Base-by-base conservation (phyloP, 768 basidiomycete genomes). In the Obba rivulosa region DNA sequence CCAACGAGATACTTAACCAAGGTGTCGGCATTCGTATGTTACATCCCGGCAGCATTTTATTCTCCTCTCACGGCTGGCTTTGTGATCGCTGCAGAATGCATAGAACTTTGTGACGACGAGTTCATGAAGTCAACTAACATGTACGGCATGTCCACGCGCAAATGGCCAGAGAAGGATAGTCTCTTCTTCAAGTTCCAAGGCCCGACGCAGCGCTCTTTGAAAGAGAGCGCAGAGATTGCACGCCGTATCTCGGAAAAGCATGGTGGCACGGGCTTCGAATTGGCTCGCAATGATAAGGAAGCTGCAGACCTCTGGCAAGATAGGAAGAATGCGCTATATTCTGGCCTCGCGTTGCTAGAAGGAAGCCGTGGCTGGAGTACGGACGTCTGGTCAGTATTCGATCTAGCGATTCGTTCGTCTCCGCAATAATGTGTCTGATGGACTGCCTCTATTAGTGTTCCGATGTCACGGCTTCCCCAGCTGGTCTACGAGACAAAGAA, bases 111-210 rank as follows among this genome's bases (percentile, higher is more conserved):
- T 22, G 92, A 95, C 61, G 76, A 80, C 41, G 65, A 73, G 38
- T 81, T 83, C 64, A 85, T 90, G 77, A 64, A 69, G 28, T 76
- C 83, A 4, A 73, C 75, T 34, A 83, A 85, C 63, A 67, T 69
- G 38, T 76, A 69, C 48, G 79, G 79, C 56, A 72, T 68, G 52
- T 82, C 43, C 3, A 3, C 14, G 77, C 77, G 49, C 71, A 74
- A 74, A 51, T 90, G 81, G 66, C 76, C 77, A 1, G 79, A 76
- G 45, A 70, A 68, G 22, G 87, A 91, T 60, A 80, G 77, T 18
- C 72, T 95, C 10, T 90, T 92, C 69, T 87, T 95, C 76, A 91
- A 92, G 63, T 81, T 95, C 63, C 87, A 91, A 57, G 87, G 87
- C 13, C 75, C 82, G 8, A 77, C 81, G 1, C 67, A 70, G 1